Evolutionary conservation across 2,329 filamentous ascomycete genomes (phyloP).

Genomic region (Cladosporium halotolerans): DNA sequence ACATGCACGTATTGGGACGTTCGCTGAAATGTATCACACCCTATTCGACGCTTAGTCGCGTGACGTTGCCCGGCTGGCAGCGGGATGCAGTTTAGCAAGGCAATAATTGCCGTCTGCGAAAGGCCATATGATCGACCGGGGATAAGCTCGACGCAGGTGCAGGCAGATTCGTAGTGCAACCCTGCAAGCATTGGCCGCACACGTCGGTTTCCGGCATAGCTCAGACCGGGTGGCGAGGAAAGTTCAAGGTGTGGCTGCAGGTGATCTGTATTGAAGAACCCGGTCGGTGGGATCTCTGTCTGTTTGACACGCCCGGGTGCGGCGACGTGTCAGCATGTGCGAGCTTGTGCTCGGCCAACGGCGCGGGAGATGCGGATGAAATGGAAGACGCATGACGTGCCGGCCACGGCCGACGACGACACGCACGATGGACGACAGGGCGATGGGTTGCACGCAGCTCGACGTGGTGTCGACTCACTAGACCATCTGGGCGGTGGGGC

Average conservation of each 20-base stretch:
- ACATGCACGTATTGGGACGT: too few relatives aligned
- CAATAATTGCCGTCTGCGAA: background rate
- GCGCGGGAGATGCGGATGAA: background rate
- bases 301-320: conserved; percentile 16
- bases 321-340: conserved; percentile 25
- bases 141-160: conserved; percentile 6
- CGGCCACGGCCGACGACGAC: background rate
- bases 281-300: conserved; percentile 20
- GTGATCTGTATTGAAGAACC: conserved; percentile 18
- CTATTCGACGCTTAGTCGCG: too few relatives aligned
- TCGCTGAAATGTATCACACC: too few relatives aligned
- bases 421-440: background rate
- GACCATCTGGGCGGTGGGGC: conserved; percentile 5
- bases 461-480: background rate
- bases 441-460: conserved; percentile 2
- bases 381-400: background rate
- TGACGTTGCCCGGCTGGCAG: too few relatives aligned
- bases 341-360: conserved; percentile 11
- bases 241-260: conserved; percentile 29
- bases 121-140: conserved; percentile 3
- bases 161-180: conserved; percentile 8
- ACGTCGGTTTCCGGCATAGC: conserved; percentile 10
- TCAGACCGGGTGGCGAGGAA: conserved; percentile 17
- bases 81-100: too few relatives aligned
- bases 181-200: conserved; percentile 4